Conservation (phyloP, 768 basidiomycete species). For the Trametopsis cervina region DNA sequence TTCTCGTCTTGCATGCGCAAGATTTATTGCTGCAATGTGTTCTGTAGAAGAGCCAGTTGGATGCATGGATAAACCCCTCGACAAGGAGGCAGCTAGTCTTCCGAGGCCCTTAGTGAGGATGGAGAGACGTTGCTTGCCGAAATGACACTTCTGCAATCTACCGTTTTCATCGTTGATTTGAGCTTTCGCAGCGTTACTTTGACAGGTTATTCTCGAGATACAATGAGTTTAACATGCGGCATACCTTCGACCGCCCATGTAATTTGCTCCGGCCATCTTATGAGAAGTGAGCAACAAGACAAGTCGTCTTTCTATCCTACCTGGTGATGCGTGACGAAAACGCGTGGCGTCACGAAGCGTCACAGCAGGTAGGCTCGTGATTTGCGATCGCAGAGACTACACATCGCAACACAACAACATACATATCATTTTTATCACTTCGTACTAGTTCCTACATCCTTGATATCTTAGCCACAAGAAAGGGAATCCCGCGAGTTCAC, state of each 20-base stretch:
- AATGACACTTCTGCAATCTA: conserved; percentile 51
- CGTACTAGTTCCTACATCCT: no score
- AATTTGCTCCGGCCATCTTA: conserved; percentile 10
- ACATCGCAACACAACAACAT: no score
- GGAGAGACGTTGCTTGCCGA: conserved; percentile 52
- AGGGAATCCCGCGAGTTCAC: no score
- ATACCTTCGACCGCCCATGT: conserved; percentile 11
- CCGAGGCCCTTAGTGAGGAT: conserved; percentile 32
- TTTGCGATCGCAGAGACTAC: no score
- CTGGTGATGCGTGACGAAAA: no score
- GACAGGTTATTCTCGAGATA: background rate
- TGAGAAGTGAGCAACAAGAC: no score
- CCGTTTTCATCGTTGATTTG: conserved; percentile 49
- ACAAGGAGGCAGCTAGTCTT: background rate
- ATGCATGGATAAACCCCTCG: no score
- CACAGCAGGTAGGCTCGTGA: background rate
- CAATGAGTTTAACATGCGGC: no score
- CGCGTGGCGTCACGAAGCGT: background rate
- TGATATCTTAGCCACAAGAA: no score
- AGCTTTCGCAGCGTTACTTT: conserved; percentile 52
- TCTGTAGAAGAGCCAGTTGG: no score
- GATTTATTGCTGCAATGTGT: conserved; percentile 13
- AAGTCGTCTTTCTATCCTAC: no score
- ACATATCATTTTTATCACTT: no score
- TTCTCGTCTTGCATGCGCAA: conserved; percentile 19